Conservation (phyloP, 768 basidiomycete genomes). For the Strobilomyces echinocephalus region DNA sequence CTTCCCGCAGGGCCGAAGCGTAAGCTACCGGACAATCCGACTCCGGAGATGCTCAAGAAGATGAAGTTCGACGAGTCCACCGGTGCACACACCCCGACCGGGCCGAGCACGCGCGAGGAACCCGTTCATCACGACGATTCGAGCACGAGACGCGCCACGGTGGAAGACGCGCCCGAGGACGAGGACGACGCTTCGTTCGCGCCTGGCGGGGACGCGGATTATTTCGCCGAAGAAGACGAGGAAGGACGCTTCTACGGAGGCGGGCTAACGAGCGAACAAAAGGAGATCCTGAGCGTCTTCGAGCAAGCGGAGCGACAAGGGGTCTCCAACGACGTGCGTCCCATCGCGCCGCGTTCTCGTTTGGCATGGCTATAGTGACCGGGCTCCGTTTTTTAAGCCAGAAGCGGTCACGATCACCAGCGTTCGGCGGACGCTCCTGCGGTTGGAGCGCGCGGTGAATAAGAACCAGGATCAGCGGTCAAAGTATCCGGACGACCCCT, state of each 20-base stretch:
- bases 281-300: slow-evolving; percentile 93
- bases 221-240: slow-evolving; percentile 86
- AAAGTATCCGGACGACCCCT: slow-evolving; percentile 89
- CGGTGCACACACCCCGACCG: slow-evolving; percentile 3
- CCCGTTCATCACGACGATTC: slow-evolving; percentile 7
- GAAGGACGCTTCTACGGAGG: slow-evolving; percentile 93
- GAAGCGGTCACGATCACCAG: slow-evolving; percentile 65
- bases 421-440: slow-evolving; percentile 68
- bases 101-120: slow-evolving; percentile 8
- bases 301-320: slow-evolving; percentile 66
- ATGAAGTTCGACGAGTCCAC: slow-evolving; percentile 51
- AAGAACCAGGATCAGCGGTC: slow-evolving; percentile 96
- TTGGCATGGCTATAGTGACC: not conserved
- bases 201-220: slow-evolving; percentile 85
- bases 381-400: slow-evolving; percentile 35
- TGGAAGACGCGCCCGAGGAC: slow-evolving; percentile 51
- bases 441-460: slow-evolving; percentile 83
- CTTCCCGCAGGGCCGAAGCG: slow-evolving; percentile 64
- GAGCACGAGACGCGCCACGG: slow-evolving; percentile 41
- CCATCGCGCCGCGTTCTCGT: not conserved
- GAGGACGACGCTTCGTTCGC: slow-evolving; percentile 50
- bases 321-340: slow-evolving; percentile 62
- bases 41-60: slow-evolving; percentile 79
- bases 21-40: slow-evolving; percentile 71
- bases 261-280: slow-evolving; percentile 88